Percentiles rank a stretch among this genome's conserved stretches.
Evolutionary conservation across 345 rosid genomes (phyloP).

Genomic region (Zanthoxylum bungeanum): DNA sequence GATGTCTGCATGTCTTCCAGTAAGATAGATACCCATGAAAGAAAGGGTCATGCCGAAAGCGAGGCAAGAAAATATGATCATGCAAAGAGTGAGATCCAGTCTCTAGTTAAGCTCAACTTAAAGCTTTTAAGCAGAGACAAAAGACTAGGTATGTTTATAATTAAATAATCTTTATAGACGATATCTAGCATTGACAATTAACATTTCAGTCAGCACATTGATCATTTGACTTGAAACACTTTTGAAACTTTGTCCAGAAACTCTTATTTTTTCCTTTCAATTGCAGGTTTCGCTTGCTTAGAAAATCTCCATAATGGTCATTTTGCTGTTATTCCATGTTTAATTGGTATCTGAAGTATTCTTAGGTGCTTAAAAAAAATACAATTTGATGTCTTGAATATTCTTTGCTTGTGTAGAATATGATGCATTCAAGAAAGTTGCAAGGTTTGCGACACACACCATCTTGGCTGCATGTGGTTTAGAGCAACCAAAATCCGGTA

Average conservation of each 20-base stretch:
- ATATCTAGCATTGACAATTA: neutral
- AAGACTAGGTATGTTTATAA: conserved; percentile 36
- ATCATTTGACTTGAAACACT: too few species aligned
- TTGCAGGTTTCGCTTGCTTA: neutral
- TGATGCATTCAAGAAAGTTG: conserved; percentile 44
- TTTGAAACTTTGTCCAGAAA: neutral
- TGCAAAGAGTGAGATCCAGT: conserved; percentile 49
- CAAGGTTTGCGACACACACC: conserved; percentile 49
- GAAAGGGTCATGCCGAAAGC: conserved; percentile 7
- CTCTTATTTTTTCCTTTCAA: neutral
- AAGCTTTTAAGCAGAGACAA: conserved; percentile 43
- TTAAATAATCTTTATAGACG: neutral
- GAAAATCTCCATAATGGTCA: neutral
- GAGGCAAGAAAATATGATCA: conserved; percentile 17
- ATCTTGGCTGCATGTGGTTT: conserved; percentile 49
- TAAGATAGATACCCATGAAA: conserved; percentile 1
- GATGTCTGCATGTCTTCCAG: conserved; percentile 2
- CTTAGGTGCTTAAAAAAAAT: neutral
- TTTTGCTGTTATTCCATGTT: neutral
- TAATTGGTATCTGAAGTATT: neutral
- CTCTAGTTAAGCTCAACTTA: conserved; percentile 58
- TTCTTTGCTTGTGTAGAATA: conserved; percentile 29
- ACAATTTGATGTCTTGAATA: neutral
- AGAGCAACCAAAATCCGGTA: conserved; percentile 28
- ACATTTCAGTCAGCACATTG: neutral